Conservation (phyloP, 352 stramenopile species). For the Phytophthora sojae region DNA sequence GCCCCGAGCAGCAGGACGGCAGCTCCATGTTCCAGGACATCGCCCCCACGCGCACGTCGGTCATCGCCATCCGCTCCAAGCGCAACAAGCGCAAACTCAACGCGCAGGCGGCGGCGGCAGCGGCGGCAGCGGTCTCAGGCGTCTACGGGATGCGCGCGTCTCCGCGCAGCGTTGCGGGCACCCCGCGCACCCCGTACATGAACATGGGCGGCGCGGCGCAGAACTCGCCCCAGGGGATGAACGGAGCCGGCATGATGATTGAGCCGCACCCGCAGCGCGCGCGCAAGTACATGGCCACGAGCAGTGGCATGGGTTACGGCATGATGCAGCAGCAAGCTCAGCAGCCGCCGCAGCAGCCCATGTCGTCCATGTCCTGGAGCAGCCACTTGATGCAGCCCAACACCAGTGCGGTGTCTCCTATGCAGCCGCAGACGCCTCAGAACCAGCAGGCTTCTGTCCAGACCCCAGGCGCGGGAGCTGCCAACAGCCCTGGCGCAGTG, state of each 20-base stretch:
- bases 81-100: conserved; percentile 93
- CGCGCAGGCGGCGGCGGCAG: conserved; percentile 27
- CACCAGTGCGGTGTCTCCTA: conserved; percentile 18
- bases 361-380: conserved; percentile 58
- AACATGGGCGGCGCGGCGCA: conserved; percentile 27
- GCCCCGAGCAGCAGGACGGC: conserved; percentile 84
- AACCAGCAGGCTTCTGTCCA: conserved; percentile 27
- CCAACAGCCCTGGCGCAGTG: conserved; percentile 34
- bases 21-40: conserved; percentile 92
- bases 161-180: conserved; percentile 47
- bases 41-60: conserved; percentile 81
- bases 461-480: conserved; percentile 31
- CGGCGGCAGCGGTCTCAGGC: conserved; percentile 13
- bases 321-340: conserved; percentile 37
- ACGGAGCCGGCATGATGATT: conserved; percentile 26
- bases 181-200: conserved; percentile 43
- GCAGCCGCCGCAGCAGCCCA: conserved; percentile 23
- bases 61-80: conserved; percentile 95
- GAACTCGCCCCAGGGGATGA: conserved; percentile 25
- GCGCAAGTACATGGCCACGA: conserved; percentile 41
- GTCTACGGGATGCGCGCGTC: conserved; percentile 42
- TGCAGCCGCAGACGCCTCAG: conserved; percentile 30
- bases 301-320: conserved; percentile 36
- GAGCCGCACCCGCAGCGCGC: conserved; percentile 40
- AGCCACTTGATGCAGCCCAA: conserved; percentile 53